These are phyloP conservation scores for Somion occarium DNA, from an alignment of 1,284 basidiomycete genomes.

Conservation along the genomic window DNA sequence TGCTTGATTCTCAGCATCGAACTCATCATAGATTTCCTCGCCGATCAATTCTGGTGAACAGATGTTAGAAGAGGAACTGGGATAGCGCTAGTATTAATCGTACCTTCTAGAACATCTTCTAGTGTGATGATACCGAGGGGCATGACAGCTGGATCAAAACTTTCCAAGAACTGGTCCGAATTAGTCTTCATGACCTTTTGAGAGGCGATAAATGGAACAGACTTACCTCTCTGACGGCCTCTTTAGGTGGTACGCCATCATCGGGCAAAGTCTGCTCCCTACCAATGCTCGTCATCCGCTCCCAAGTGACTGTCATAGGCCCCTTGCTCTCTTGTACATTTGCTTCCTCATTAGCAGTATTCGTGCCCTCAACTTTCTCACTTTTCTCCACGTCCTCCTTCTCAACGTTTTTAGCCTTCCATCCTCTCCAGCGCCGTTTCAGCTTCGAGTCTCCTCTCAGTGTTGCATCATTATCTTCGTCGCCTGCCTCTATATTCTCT, in stretches of 20 bases:
- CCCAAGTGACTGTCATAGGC: conserved; percentile 14
- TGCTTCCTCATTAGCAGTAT: conserved; percentile 4
- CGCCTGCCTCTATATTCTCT: conserved; percentile 22
- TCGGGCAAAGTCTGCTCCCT: conserved; percentile 80
- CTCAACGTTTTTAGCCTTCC: background rate
- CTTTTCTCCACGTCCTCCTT: conserved; percentile 5
- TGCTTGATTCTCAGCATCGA: conserved; percentile 42
- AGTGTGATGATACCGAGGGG: conserved; percentile 90
- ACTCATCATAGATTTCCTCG: conserved; percentile 87
- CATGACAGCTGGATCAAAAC: conserved; percentile 65
- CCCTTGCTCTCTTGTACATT: conserved; percentile 10
- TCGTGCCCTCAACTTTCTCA: conserved; percentile 1
- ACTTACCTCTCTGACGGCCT: conserved; percentile 59
- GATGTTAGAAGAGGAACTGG: conserved; percentile 20
- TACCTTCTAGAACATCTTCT: conserved; percentile 87
- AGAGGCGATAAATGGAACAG: background rate
- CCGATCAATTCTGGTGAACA: conserved; percentile 69
- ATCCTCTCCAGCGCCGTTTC: conserved; percentile 5
- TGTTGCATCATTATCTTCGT: conserved; percentile 11
- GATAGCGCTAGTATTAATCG: conserved; percentile 3
- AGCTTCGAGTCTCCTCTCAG: conserved; percentile 16
- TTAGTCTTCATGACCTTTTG: background rate
- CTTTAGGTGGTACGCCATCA: conserved; percentile 70
- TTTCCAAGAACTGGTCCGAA: conserved; percentile 56
- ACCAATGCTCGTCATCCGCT: conserved; percentile 29